A percentile compares a stretch with the other conserved stretches of the same genome.
Conservation (phyloP, 176 grass and related monocot species). For the Ensete ventricosum region DNA sequence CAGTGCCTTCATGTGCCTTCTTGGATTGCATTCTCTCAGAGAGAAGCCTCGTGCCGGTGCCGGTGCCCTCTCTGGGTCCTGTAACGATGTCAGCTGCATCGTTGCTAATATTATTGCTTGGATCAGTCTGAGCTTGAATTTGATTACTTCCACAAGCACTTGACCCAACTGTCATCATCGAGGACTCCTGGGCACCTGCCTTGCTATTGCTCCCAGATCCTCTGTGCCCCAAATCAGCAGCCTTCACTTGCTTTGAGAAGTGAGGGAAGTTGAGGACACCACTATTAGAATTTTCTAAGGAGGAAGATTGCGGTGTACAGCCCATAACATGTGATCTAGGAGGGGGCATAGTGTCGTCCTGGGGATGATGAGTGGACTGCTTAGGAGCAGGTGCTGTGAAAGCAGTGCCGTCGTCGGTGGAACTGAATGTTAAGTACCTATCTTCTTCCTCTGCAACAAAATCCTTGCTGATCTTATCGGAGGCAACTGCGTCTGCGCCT, state of each 20-base stretch:
- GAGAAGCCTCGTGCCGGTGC: background rate
- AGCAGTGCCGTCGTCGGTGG: background rate
- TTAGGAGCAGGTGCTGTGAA: background rate
- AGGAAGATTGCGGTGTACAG: background rate
- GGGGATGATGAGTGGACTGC: background rate
- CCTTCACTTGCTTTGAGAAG: constrained; percentile 22
- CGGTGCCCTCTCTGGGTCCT: background rate
- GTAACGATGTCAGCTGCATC: constrained; percentile 11
- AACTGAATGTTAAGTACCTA: constrained; percentile 10
- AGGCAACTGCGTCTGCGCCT: background rate
- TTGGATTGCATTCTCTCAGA: constrained; percentile 2
- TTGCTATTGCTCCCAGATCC: background rate
- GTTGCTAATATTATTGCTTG: background rate
- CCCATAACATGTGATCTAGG: background rate
- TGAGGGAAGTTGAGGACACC: constrained; percentile 20
- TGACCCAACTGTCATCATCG: constrained; percentile 25
- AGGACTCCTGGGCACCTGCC: background rate
- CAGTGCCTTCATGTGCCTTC: constrained; percentile 22
- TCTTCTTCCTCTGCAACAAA: background rate
- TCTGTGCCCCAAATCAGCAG: constrained; percentile 25
- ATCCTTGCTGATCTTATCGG: constrained; percentile 5
- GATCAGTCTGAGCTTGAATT: constrained; percentile 15
- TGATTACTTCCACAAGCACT: constrained; percentile 49
- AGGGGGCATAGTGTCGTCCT: constrained; percentile 1
- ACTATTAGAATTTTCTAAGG: background rate